phyloP scores from a whole-genome alignment of 2,329 filamentous ascomycete genomes.

The Neoarthrinium moseri region DNA sequence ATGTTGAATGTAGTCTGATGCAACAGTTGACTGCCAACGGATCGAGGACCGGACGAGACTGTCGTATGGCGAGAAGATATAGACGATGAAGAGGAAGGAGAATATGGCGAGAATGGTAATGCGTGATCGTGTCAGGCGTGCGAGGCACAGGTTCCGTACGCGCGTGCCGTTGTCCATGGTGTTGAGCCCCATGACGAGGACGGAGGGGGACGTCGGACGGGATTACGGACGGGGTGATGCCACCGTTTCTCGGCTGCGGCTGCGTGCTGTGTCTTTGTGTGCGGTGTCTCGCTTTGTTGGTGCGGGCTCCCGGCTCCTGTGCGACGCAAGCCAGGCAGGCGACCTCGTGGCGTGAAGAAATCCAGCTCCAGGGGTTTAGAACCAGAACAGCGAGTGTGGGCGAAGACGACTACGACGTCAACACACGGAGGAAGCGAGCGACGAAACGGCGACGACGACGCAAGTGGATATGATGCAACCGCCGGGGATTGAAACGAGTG shows the following conservation, averaged over 20 bases:
- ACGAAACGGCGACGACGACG: not conserved
- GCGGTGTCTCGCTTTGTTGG: not conserved
- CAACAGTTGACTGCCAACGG: conserved; percentile 27
- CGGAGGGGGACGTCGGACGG: too few relatives aligned
- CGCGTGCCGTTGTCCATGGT: conserved; percentile 6
- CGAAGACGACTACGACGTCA: too few relatives aligned
- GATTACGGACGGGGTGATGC: too few relatives aligned
- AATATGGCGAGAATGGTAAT: conserved; percentile 22
- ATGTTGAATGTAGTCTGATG: conserved; percentile 26
- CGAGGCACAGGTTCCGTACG: conserved; percentile 7
- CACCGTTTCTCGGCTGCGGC: too few relatives aligned
- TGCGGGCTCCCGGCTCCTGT: not conserved
- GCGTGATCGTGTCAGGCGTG: conserved; percentile 26
- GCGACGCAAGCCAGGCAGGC: not conserved
- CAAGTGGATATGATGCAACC: too few relatives aligned
- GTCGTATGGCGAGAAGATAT: conserved; percentile 26
- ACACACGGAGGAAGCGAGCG: not conserved
- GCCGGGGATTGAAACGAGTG: conserved; percentile 1
- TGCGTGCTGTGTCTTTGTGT: too few relatives aligned
- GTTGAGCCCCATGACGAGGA: conserved; percentile 9
- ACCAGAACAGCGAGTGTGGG: too few relatives aligned
- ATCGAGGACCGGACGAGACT: conserved; percentile 25
- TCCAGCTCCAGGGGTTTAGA: too few relatives aligned
- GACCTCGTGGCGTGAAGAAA: too few relatives aligned
- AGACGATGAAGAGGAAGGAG: conserved; percentile 24